A percentile compares a stretch with the other conserved stretches of the same genome.
Conservation (phyloP, 23 red algal genomes). For the Pyropia yezoensis region DNA sequence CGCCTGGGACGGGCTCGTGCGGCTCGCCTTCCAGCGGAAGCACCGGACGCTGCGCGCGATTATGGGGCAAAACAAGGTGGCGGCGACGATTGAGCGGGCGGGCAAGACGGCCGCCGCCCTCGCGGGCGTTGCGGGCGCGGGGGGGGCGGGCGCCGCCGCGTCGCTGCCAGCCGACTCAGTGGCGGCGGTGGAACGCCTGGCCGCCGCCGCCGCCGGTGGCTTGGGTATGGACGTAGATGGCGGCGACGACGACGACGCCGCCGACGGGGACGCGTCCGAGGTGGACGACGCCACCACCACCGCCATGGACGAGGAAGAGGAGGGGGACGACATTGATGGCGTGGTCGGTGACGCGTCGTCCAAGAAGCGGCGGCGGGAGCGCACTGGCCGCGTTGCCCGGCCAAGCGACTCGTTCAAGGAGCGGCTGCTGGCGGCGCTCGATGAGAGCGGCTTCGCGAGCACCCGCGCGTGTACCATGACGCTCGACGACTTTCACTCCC, state of each 20-base stretch:
- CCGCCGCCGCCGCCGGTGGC: too few relatives aligned
- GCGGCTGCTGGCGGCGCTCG: slow-evolving; percentile 19
- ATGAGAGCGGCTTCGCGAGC: slow-evolving; percentile 55
- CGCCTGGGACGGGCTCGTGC: slow-evolving; percentile 92
- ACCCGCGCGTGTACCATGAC: slow-evolving; percentile 65
- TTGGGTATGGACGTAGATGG: too few relatives aligned
- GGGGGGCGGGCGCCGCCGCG: too few relatives aligned
- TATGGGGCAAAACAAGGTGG: slow-evolving; percentile 56
- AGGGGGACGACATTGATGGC: slow-evolving; percentile 13
- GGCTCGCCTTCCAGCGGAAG: slow-evolving; percentile 88
- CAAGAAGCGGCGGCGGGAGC: not conserved
- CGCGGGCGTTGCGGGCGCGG: not conserved
- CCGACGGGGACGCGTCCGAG: not conserved
- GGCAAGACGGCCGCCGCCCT: slow-evolving; percentile 13
- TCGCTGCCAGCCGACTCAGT: too few relatives aligned
- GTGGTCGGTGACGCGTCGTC: slow-evolving; percentile 16
- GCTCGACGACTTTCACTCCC: slow-evolving; percentile 54
- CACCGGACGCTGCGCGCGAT: slow-evolving; percentile 75
- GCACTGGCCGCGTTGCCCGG: too few relatives aligned
- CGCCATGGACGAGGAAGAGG: slow-evolving; percentile 15
- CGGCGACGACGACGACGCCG: not conserved
- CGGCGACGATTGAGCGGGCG: slow-evolving; percentile 34
- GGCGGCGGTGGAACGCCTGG: too few relatives aligned
- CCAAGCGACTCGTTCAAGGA: slow-evolving; percentile 13
- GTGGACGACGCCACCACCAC: slow-evolving; percentile 8